Evolutionary conservation across 164 flowering plant species (phyloP), one percentile per base, ranked within the genome.

Genomic region (Dillenia suffruticosa): DNA sequence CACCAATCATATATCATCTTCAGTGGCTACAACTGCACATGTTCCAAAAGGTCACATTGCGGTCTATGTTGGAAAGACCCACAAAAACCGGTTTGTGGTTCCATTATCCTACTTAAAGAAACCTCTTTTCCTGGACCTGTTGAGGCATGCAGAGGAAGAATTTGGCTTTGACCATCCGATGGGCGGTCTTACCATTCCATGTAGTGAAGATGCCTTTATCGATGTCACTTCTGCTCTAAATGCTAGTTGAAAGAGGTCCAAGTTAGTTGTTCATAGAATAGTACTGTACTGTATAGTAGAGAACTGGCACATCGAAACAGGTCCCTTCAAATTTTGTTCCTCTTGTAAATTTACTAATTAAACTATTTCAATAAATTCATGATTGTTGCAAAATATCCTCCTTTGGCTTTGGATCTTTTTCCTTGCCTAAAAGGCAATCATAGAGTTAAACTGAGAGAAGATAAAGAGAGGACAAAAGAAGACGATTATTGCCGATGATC

Each of bases 1-100:
- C 40, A 26, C 40, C 40, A 26, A 0, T 26, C 40, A 26, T 2
- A 26, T 26, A 26, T 26, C 46, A 1, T 49, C 46, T 46, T 22
- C 58, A 62, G 59, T 17, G 9, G 44, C 63, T 2, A 49, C 52
- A 5, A 9, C 46, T 5, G 10, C 46, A 57, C 57, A 63, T 44
- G 69, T 75, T 45, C 77, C 76, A 3, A 73, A 76, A 63, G 82
- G 82, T 19, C 69, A 76, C 56, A 13, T 70, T 14, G 75, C 68
- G 14, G 75, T 75, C 26, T 78, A 78, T 51, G 77, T 79, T 14
- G 81, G 78, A 49, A 70, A 72, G 32, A 49, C 0, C 10, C 52
- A 63, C 16, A 61, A 69, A 72, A 73, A 68, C 57, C 51, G 74
- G 40, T 72, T 62, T 57, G 65, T 73, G 6, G 69, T 76, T 15